Base-by-base conservation (phyloP, 176 grass and related monocot genomes). In the Oryza meridionalis region DNA sequence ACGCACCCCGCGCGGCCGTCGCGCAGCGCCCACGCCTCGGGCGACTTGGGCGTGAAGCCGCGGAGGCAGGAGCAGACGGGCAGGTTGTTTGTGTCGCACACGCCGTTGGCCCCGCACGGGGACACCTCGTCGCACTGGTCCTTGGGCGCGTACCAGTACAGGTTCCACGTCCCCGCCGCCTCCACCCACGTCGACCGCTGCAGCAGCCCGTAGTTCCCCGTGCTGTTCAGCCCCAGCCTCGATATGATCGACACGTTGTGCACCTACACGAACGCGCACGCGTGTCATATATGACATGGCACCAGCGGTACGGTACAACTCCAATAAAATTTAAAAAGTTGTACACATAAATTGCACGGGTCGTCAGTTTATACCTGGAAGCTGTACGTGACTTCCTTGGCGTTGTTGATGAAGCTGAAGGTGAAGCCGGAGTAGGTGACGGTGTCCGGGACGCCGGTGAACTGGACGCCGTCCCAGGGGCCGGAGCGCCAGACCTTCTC, bases 401-500 rank as follows among this genome's bases (percentile, higher is more conserved):
- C 63, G 67, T 72, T 83, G 67, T 89, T 90, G 17, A 90, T 76
- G 75, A 94, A 94, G 70, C 68, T 81, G 78, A 86, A 94, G 44
- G 11, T 73, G 81, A 90, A 88, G 44, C 49, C 50, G 14, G 61
- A 65, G 77, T 89, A 82, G 27, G 82, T 84, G 22, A 71, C 72
- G 55, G 85, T 90, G 75, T 92, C 85, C 0, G 82, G 93, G 12
- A 90, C 82, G 73, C 92, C 92, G 15, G 85, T 90, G 87, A 94
- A 94, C 81, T 89, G 82, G 46, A 88, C 47, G 21, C 84, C 78
- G 31, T 82, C 85, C 92, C 92, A 90, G 26, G 90, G 92, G 0
- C 87, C 90, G 27, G 90, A 90, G 44, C 92, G 90, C 80, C 69
- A 94, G 14, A 80, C 80, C n/a, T 55, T 78, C 0, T 50, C 29